A percentile compares a stretch with the other conserved stretches of the same genome.
Conservation (phyloP, 2,329 filamentous ascomycete species). For the Venturia asperata region DNA sequence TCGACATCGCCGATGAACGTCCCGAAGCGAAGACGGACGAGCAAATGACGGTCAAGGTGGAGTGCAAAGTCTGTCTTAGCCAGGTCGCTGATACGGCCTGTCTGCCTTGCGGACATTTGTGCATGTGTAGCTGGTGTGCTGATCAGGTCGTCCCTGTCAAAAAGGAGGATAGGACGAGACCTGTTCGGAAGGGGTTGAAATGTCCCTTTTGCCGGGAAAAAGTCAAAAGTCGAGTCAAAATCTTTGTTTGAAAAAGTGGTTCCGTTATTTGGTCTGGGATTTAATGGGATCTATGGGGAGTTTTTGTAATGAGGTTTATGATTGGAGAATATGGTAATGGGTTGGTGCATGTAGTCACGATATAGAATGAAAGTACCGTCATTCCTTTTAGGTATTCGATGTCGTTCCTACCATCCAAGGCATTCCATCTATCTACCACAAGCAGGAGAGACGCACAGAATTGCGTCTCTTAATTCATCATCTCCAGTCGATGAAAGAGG, state of each 20-base stretch:
- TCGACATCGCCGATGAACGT: conserved; percentile 40
- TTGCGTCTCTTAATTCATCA: too few species aligned
- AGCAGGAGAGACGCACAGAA: too few species aligned
- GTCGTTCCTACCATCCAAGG: too few species aligned
- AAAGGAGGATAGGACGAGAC: conserved; percentile 35
- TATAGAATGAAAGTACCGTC: background rate
- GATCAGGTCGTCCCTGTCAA: conserved; percentile 43
- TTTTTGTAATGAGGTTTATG: background rate
- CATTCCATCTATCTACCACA: too few species aligned
- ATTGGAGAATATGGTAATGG: background rate
- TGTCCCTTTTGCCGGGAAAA: conserved; percentile 43
- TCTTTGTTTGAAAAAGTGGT: background rate
- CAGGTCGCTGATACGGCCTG: conserved; percentile 47
- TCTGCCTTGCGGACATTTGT: conserved; percentile 48
- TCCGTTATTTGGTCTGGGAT: background rate
- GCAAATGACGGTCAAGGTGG: conserved; percentile 44
- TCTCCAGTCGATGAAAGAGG: too few species aligned
- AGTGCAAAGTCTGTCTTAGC: conserved; percentile 48
- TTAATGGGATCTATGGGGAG: background rate
- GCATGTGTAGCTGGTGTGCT: conserved; percentile 50
- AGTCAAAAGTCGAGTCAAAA: conserved; percentile 38
- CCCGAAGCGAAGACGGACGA: conserved; percentile 41
- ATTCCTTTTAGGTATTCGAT: too few species aligned
- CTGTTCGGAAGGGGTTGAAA: conserved; percentile 30
- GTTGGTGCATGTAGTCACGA: background rate